Evolutionary conservation across 2,329 filamentous ascomycete species (phyloP).

Genomic region (Boeremia lycopersici): DNA sequence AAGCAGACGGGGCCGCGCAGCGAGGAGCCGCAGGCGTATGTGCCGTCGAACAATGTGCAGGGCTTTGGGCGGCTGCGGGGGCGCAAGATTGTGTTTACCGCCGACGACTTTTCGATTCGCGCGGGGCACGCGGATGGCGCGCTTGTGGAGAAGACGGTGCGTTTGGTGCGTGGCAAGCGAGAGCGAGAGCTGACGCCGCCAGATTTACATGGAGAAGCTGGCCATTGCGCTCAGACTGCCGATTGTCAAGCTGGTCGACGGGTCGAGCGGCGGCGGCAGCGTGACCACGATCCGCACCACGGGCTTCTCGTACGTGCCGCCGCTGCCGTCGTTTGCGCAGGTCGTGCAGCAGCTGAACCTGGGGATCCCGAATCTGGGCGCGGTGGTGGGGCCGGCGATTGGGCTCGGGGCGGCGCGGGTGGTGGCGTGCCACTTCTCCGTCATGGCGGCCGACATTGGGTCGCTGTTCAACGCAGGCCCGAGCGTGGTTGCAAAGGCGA

Average conservation of each 20-base stretch:
- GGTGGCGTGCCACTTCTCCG: conserved; percentile 67
- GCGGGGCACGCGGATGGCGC: conserved; percentile 69
- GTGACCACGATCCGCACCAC: conserved; percentile 63
- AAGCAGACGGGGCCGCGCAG: conserved; percentile 52
- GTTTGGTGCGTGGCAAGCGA: background rate
- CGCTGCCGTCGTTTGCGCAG: conserved; percentile 59
- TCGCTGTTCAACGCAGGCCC: conserved; percentile 69
- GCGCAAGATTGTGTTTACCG: conserved; percentile 64
- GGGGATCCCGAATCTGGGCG: conserved; percentile 69
- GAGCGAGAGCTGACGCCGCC: conserved; percentile 21
- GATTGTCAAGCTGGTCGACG: conserved; percentile 69
- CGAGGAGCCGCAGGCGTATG: conserved; percentile 59
- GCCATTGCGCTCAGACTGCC: conserved; percentile 63
- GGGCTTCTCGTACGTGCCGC: conserved; percentile 66
- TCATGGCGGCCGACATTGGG: conserved; percentile 69
- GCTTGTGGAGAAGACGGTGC: conserved; percentile 60
- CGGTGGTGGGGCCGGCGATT: conserved; percentile 67
- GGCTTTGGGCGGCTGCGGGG: conserved; percentile 61
- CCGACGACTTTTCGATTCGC: conserved; percentile 68
- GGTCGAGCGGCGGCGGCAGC: conserved; percentile 66
- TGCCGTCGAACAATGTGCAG: conserved; percentile 68
- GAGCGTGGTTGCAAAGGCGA: conserved; percentile 66
- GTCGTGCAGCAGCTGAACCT: conserved; percentile 65
- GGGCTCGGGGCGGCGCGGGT: conserved; percentile 67
- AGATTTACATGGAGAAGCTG: conserved; percentile 66